Conservation (phyloP, 768 basidiomycete genomes). For the Leccinum truebloodii region DNA sequence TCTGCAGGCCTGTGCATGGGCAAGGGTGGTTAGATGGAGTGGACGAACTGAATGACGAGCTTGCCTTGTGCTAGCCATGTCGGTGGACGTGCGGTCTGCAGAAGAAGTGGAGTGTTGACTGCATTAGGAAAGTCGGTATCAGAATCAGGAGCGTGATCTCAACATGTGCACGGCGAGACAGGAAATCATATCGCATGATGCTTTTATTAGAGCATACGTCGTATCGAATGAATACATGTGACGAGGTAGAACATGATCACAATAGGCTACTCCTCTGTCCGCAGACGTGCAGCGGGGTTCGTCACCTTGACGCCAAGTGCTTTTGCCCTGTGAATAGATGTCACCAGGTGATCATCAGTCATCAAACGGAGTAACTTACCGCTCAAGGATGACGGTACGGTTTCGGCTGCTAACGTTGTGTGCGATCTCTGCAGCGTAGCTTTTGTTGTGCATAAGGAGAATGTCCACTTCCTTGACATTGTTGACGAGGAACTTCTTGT, state of each 20-base stretch:
- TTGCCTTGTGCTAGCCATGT: conserved; percentile 32
- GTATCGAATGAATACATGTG: conserved; percentile 50
- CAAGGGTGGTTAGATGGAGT: conserved; percentile 1
- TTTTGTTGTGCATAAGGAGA: conserved; percentile 97
- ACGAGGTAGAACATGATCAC: conserved; percentile 35
- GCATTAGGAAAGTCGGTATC: conserved; percentile 27
- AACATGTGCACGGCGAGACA: background rate
- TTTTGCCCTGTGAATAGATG: conserved; percentile 60
- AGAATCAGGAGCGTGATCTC: background rate
- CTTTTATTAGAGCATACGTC: conserved; percentile 44
- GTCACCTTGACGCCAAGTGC: conserved; percentile 90
- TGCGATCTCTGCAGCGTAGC: conserved; percentile 93
- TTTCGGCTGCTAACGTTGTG: conserved; percentile 96
- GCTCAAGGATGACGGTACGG: conserved; percentile 86
- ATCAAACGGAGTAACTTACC: conserved; percentile 45
- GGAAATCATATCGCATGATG: conserved; percentile 17
- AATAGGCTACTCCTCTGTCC: conserved; percentile 84
- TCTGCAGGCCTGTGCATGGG: conserved; percentile 53
- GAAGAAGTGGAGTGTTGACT: conserved; percentile 21
- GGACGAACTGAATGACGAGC: background rate
- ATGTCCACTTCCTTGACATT: conserved; percentile 94
- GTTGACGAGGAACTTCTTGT: conserved; percentile 94
- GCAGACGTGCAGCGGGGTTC: conserved; percentile 88
- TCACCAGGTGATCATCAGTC: conserved; percentile 9
- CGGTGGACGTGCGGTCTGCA: conserved; percentile 13